These are phyloP conservation scores for Garcia nutans DNA, from an alignment of 345 rosid genomes.

Conservation along the genomic window DNA sequence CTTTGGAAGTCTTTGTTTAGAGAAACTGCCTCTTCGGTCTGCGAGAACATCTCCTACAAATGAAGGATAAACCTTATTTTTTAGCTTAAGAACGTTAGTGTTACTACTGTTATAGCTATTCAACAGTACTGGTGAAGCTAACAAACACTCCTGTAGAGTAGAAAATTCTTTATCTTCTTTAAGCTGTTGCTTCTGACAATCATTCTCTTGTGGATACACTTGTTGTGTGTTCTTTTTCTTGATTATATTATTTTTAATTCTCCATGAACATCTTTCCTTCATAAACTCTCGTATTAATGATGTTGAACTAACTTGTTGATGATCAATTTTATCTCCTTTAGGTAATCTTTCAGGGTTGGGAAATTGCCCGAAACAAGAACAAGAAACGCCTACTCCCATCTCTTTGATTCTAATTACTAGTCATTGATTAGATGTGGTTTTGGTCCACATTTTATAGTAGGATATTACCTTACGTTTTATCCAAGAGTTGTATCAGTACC, in stretches of 20 bases:
- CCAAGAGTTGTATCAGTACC: constrained; percentile 11
- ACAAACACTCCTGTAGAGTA: constrained; percentile 38
- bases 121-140: constrained; percentile 21
- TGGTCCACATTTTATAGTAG: not conserved
- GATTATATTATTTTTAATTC: not conserved
- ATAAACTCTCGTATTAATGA: not conserved
- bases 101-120: not conserved
- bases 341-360: constrained; percentile 12
- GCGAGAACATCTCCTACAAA: constrained; percentile 11
- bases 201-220: constrained; percentile 5
- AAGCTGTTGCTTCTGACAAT: not conserved
- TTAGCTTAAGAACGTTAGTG: constrained; percentile 16
- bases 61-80: constrained; percentile 33
- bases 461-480: constrained; percentile 5
- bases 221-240: constrained; percentile 6
- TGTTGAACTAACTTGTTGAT: not conserved
- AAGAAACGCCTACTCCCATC: constrained; percentile 27
- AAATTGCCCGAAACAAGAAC: constrained; percentile 13
- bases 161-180: not conserved
- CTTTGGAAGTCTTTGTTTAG: constrained; percentile 18
- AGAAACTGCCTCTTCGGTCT: constrained; percentile 18
- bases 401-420: not conserved
- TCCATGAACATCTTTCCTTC: constrained; percentile 19
- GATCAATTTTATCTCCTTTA: constrained; percentile 3
- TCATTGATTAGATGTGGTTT: not conserved